Evolutionary conservation across 495 filamentous ascomycete genomes (phyloP).

Genomic region (Xylaria telfairii): DNA sequence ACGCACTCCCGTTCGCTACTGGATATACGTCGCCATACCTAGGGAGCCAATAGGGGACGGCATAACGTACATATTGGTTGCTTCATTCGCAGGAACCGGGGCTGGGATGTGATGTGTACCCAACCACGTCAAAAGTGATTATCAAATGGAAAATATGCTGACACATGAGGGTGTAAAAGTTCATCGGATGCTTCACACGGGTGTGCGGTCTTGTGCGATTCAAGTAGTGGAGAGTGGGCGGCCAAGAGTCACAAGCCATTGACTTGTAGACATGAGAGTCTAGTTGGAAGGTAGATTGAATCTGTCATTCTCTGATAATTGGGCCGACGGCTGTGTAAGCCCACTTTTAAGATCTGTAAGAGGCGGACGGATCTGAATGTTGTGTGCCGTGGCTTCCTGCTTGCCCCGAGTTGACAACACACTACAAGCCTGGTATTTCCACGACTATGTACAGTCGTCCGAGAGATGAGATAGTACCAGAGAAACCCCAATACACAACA

Average conservation of each 20-base stretch:
- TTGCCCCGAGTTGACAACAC: not conserved
- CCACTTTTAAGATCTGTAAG: constrained; percentile 13
- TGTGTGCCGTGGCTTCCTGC: not conserved
- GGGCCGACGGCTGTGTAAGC: not conserved
- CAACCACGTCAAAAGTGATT: constrained; percentile 16
- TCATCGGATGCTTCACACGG: constrained; percentile 20
- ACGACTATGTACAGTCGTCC: constrained; percentile 6
- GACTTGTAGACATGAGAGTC: not conserved
- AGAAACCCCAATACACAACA: not conserved
- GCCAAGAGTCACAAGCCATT: constrained; percentile 6
- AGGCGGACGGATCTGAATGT: constrained; percentile 6
- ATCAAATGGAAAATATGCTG: constrained; percentile 12
- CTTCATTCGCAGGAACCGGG: constrained; percentile 15
- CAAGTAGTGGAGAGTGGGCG: not conserved
- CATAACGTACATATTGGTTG: constrained; percentile 20
- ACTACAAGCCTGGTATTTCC: not conserved
- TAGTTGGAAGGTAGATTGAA: constrained; percentile 13
- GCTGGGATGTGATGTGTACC: constrained; percentile 16
- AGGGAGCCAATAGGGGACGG: constrained; percentile 12
- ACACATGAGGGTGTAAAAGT: constrained; percentile 1
- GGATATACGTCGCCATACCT: constrained; percentile 19
- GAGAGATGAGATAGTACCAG: not conserved
- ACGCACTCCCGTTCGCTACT: constrained; percentile 15
- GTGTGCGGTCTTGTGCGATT: constrained; percentile 14
- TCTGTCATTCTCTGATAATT: constrained; percentile 9